Evolutionary conservation across 1,284 basidiomycete species (phyloP), one percentile per base, ranked within the genome.

Genomic region (Marasmius oreades): DNA sequence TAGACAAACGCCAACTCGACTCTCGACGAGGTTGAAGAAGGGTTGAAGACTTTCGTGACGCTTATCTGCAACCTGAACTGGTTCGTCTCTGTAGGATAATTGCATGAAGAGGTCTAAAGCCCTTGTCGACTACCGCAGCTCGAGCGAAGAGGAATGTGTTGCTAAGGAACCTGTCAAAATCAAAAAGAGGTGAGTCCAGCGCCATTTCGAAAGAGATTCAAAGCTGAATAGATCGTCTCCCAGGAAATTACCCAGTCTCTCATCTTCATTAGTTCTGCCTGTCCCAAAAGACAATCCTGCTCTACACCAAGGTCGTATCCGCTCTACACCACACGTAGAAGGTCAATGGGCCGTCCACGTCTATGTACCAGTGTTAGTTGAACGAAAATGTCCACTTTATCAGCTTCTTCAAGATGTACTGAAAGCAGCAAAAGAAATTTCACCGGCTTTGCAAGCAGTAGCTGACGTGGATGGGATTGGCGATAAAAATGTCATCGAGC

Each of bases 341-440:
- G 92, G 92, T 0, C 90, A 92, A 67, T 93, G 82, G 66, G 82
- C 86, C 1, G 77, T 86, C 14, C 83, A 92, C 71, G 78, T 93
- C 56, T 93, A 88, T 66, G 75, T 91, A 10, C 80, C 86, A 2
- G 64, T 92, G 53, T 59, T 67, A 22, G 56, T 90, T 26, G 68
- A 73, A 14, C 70, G 62, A 39, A 67, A 64, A 31, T 74, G 79
- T 14, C 60, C 71, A 18, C 68, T 88, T 51, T 69, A 72, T 58
- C 68, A 70, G 28, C 61, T 87, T n/a, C 59, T 92, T 18, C 64
- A 71, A 56, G 73, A 78, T 20, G 77, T 78, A 0, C 62, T 86
- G n/a, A 53, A 61, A 2, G 64, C 72, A 18, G 80, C 83, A 18
- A 77, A 72, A 63, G 61, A 64, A 11, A 55, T 63, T 14, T 76